Conservation (phyloP, 495 filamentous ascomycete genomes). For the Penicillium flavigenum region DNA sequence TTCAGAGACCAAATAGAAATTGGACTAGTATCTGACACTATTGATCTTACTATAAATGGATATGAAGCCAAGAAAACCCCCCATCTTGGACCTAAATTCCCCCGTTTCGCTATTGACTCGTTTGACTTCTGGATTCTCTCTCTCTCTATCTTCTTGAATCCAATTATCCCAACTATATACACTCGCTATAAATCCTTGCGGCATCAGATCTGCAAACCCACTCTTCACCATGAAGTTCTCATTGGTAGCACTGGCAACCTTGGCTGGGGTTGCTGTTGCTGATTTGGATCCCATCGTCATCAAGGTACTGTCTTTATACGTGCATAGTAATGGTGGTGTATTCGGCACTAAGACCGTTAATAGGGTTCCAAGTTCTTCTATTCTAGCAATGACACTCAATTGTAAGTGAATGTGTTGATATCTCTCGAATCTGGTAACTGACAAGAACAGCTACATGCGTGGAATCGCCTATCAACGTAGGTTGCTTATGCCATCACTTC, state of each 20-base stretch:
- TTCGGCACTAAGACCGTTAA: constrained; percentile 3
- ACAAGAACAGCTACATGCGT: constrained; percentile 60
- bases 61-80: constrained; percentile 8
- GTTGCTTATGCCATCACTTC: constrained; percentile 18
- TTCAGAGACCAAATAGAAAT: constrained; percentile 9
- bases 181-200: constrained; percentile 21
- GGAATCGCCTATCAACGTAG: constrained; percentile 85
- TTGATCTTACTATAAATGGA: constrained; percentile 23
- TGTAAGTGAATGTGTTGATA: constrained; percentile 50
- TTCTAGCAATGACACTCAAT: constrained; percentile 72
- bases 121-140: constrained; percentile 12
- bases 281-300: constrained; percentile 67
- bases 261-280: constrained; percentile 55
- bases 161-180: constrained; percentile 12
- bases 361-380: constrained; percentile 81
- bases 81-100: constrained; percentile 3
- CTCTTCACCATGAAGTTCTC: constrained; percentile 43
- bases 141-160: constrained; percentile 7
- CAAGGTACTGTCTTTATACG: constrained; percentile 49
- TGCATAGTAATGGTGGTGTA: not conserved
- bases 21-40: not conserved
- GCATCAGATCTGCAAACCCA: constrained; percentile 6
- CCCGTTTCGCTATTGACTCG: constrained; percentile 19
- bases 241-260: constrained; percentile 43
- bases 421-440: constrained; percentile 3